Evolutionary conservation across 2,329 filamentous ascomycete species (phyloP).

Genomic region (Pyrenophora seminiperda): DNA sequence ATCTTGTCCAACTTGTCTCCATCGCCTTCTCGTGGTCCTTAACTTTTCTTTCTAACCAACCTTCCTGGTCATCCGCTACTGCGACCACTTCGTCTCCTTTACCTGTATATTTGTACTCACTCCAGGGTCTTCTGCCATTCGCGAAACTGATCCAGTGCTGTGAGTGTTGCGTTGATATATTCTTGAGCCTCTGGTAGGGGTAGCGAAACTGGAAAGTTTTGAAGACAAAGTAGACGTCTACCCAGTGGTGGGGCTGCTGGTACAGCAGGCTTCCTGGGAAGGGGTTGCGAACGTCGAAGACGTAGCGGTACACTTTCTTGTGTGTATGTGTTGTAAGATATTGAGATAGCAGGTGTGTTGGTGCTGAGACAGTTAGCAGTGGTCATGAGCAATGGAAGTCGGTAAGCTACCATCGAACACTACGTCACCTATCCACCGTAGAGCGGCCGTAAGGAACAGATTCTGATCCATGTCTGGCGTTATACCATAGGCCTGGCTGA

Average conservation of each 20-base stretch:
- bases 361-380: slow-evolving; percentile 14
- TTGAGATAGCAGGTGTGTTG: slow-evolving; percentile 19
- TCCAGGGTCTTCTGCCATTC: slow-evolving; percentile 27
- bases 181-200: slow-evolving; percentile 19
- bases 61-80: slow-evolving; percentile 30
- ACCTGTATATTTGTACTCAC: slow-evolving; percentile 18
- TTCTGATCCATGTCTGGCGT: slow-evolving; percentile 41
- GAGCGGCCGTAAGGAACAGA: slow-evolving; percentile 43
- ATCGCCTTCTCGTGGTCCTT: slow-evolving; percentile 18
- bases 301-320: slow-evolving; percentile 34
- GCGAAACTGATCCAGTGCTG: slow-evolving; percentile 29
- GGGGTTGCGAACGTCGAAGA: slow-evolving; percentile 37
- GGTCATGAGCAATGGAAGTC: neutral
- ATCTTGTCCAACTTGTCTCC: slow-evolving; percentile 17
- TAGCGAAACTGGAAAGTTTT: slow-evolving; percentile 27
- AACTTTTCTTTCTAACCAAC: slow-evolving; percentile 27
- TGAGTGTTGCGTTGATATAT: slow-evolving; percentile 29
- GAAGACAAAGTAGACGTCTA: slow-evolving; percentile 39
- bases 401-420: slow-evolving; percentile 47
- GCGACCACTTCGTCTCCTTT: slow-evolving; percentile 20
- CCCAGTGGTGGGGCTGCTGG: slow-evolving; percentile 35
- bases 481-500: slow-evolving; percentile 49
- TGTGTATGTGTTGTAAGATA: slow-evolving; percentile 13
- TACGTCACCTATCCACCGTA: slow-evolving; percentile 53
- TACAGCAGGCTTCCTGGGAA: slow-evolving; percentile 26